These are phyloP conservation scores for Botrytis fabae DNA, from an alignment of 2,329 filamentous ascomycete species.

Conservation along the genomic window DNA sequence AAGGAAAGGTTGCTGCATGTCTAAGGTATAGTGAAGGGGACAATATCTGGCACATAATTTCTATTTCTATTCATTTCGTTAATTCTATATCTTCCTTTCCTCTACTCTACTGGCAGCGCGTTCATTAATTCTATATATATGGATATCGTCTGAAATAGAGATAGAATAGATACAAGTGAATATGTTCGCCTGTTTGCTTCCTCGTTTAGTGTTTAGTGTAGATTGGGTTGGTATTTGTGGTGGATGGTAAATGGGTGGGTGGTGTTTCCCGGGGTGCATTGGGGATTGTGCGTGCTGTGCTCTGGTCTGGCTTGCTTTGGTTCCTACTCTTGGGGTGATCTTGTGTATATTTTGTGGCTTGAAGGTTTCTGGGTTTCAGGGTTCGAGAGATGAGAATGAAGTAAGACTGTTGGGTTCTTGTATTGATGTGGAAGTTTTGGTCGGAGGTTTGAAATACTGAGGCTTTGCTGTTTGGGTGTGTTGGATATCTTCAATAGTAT, in stretches of 20 bases:
- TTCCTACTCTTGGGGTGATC: not conserved
- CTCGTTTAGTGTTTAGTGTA: not conserved
- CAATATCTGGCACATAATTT: not conserved
- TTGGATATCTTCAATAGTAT: not conserved
- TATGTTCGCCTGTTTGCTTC: not conserved
- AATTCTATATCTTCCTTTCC: not conserved
- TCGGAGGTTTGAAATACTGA: not conserved
- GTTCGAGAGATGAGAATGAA: not conserved
- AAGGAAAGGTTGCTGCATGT: too few species aligned
- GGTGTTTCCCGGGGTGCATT: too few species aligned
- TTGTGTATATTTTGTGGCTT: not conserved
- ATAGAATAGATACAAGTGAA: not conserved
- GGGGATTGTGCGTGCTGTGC: not conserved
- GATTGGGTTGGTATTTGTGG: not conserved
- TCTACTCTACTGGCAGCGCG: too few species aligned
- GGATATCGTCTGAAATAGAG: too few species aligned
- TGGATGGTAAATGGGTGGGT: too few species aligned
- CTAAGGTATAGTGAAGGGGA: not conserved
- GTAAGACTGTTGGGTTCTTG: not conserved
- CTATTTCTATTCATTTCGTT: not conserved
- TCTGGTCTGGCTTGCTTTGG: not conserved
- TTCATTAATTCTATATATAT: not conserved
- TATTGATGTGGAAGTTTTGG: not conserved
- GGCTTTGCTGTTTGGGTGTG: not conserved
- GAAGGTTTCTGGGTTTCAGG: not conserved